These are phyloP conservation scores for Geotrichum klebahnii DNA, from an alignment of 1,139 yeast species.

Conservation along the genomic window DNA sequence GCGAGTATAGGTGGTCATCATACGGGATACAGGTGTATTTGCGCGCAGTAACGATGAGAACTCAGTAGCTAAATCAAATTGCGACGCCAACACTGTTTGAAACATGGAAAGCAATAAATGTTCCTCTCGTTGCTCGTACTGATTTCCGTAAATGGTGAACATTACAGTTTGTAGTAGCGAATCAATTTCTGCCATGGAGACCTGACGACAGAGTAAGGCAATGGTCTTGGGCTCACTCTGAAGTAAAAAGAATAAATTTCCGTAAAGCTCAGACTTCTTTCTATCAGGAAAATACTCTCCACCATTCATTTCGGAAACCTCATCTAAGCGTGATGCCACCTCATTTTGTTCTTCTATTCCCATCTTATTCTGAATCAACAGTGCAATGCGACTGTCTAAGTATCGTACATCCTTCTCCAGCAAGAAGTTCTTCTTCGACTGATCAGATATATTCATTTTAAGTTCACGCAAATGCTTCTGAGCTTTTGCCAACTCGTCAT, in stretches of 20 bases:
- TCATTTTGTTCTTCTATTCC: slow-evolving; percentile 41
- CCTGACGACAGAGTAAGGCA: slow-evolving; percentile 39
- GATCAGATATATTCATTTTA: slow-evolving; percentile 40
- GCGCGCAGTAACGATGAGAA: slow-evolving; percentile 41
- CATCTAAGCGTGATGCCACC: slow-evolving; percentile 38
- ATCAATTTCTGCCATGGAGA: slow-evolving; percentile 43
- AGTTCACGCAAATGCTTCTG: slow-evolving; percentile 40
- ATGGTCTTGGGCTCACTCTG: slow-evolving; percentile 44
- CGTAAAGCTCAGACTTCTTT: slow-evolving; percentile 38
- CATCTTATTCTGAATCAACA: slow-evolving; percentile 43
- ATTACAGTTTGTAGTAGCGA: slow-evolving; percentile 43
- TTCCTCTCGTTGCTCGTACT: slow-evolving; percentile 45
- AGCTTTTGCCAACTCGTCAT: slow-evolving; percentile 41
- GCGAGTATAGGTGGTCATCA: slow-evolving; percentile 46
- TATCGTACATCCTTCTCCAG: slow-evolving; percentile 43
- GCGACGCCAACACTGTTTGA: slow-evolving; percentile 41
- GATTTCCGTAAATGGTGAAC: slow-evolving; percentile 46
- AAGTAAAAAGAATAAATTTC: slow-evolving; percentile 41
- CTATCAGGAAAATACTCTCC: slow-evolving; percentile 32
- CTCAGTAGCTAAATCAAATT: slow-evolving; percentile 41
- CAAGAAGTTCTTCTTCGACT: slow-evolving; percentile 41
- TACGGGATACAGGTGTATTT: slow-evolving; percentile 44
- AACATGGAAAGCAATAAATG: slow-evolving; percentile 42
- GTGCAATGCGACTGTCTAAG: slow-evolving; percentile 42
- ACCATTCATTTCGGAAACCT: slow-evolving; percentile 23